Conservation (phyloP, 2,329 filamentous ascomycete genomes). For the Botrytis paeoniae region DNA sequence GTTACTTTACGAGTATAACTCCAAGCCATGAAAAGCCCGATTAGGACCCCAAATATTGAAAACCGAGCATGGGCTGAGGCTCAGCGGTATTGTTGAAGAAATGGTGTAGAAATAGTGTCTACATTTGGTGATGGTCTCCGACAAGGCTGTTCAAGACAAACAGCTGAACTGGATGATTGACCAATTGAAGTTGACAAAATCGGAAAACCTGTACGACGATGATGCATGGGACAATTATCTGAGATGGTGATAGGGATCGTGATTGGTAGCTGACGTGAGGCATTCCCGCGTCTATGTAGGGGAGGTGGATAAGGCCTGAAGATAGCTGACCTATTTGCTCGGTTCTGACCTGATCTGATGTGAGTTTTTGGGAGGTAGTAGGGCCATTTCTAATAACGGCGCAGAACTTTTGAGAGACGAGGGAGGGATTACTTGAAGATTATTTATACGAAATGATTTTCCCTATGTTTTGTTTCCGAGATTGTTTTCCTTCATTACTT, state of each 20-base stretch:
- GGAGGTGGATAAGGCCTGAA: not conserved
- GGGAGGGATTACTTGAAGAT: not conserved
- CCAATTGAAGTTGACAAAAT: not conserved
- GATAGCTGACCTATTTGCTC: conserved; percentile 6
- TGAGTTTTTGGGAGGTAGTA: not conserved
- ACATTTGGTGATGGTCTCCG: not conserved
- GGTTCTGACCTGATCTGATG: conserved; percentile 5
- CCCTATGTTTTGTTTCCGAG: not conserved
- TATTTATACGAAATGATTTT: conserved; percentile 13
- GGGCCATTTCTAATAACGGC: not conserved
- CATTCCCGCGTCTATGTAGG: conserved; percentile 1
- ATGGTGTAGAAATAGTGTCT: not conserved
- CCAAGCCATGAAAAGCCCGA: not conserved
- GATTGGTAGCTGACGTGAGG: conserved; percentile 19
- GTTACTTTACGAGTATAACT: not conserved
- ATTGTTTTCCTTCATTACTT: not conserved
- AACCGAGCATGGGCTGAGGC: not conserved
- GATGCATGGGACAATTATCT: not conserved
- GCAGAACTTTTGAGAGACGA: not conserved
- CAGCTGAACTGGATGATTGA: not conserved
- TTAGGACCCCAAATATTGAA: not conserved
- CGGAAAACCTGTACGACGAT: not conserved
- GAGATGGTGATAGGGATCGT: not conserved
- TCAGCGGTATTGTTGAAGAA: conserved; percentile 10
- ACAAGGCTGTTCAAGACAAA: not conserved